A percentile compares a stretch with the other conserved stretches of the same genome.
phyloP scores from a whole-genome alignment of 306 rosid genomes.

The Fragaria ananassa region DNA sequence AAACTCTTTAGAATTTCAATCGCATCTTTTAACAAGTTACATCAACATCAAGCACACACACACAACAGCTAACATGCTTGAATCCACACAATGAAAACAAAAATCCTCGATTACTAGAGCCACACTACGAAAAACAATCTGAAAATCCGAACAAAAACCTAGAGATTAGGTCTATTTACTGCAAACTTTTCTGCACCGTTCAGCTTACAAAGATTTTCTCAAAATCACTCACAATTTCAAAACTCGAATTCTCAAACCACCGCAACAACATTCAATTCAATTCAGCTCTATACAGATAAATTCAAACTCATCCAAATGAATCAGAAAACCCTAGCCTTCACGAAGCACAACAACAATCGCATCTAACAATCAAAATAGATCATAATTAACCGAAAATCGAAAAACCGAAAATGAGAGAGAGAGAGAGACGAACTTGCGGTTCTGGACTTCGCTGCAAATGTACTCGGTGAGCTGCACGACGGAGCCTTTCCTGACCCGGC shows the following conservation, averaged over 20 bases:
- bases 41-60: slow-evolving; percentile 4
- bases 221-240: neutral
- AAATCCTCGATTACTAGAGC: neutral
- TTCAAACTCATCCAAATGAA: neutral
- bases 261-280: neutral
- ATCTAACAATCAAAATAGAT: neutral
- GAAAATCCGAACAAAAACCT: neutral
- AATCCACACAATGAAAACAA: neutral
- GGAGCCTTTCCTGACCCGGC: slow-evolving; percentile 65
- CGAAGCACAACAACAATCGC: neutral
- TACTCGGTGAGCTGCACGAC: slow-evolving; percentile 84
- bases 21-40: neutral
- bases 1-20: neutral
- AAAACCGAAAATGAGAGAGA: neutral
- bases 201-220: neutral
- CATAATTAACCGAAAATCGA: neutral
- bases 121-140: too few relatives aligned
- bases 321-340: neutral
- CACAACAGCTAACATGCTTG: neutral
- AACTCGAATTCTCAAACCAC: slow-evolving; percentile 1
- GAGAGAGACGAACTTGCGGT: slow-evolving; percentile 65
- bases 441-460: slow-evolving; percentile 53
- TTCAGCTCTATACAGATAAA: neutral
- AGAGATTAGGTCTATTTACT: neutral
- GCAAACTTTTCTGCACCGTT: neutral